A percentile compares a stretch with the other conserved stretches of the same genome.
Conservation (phyloP, 306 rosid genomes). For the Rosa persica region DNA sequence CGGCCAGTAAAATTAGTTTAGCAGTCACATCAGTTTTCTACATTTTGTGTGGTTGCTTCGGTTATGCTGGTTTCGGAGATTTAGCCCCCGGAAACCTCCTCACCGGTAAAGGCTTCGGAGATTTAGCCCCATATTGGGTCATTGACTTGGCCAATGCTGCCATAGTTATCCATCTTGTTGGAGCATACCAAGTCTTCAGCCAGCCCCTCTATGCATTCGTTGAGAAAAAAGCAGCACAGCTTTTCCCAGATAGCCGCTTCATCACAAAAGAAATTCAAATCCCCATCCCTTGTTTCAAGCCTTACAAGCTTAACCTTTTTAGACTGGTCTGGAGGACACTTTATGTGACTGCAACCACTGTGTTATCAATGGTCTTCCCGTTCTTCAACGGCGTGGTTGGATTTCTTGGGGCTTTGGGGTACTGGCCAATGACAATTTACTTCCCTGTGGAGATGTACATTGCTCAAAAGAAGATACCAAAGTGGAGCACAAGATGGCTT, state of each 20-base stretch:
- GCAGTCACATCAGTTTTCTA: conserved; percentile 58
- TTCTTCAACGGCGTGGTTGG: conserved; percentile 70
- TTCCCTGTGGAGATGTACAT: conserved; percentile 76
- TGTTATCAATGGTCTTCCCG: conserved; percentile 65
- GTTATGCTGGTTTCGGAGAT: conserved; percentile 73
- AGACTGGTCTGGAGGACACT: conserved; percentile 55
- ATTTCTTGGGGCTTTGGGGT: conserved; percentile 70
- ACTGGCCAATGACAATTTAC: conserved; percentile 66
- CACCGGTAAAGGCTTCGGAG: conserved; percentile 49
- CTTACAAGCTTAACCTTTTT: conserved; percentile 55
- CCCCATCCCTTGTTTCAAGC: conserved; percentile 28
- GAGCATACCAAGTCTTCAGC: conserved; percentile 70
- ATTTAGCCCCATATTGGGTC: conserved; percentile 57
- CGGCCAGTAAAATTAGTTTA: conserved; percentile 46
- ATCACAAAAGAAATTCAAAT: conserved; percentile 42
- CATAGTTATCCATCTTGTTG: conserved; percentile 68
- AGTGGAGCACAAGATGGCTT: conserved; percentile 66
- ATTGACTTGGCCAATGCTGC: conserved; percentile 75
- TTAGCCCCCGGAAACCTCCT: conserved; percentile 65
- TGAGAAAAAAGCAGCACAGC: conserved; percentile 31
- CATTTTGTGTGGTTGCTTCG: conserved; percentile 70
- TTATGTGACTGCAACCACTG: conserved; percentile 43
- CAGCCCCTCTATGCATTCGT: conserved; percentile 63
- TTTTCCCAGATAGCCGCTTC: conserved; percentile 41
- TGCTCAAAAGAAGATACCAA: conserved; percentile 51